A percentile compares a stretch with the other conserved stretches of the same genome.
Evolutionary conservation across 192 early-diverging fungal genomes (phyloP).

Genomic region (Allomyces macrogynus): DNA sequence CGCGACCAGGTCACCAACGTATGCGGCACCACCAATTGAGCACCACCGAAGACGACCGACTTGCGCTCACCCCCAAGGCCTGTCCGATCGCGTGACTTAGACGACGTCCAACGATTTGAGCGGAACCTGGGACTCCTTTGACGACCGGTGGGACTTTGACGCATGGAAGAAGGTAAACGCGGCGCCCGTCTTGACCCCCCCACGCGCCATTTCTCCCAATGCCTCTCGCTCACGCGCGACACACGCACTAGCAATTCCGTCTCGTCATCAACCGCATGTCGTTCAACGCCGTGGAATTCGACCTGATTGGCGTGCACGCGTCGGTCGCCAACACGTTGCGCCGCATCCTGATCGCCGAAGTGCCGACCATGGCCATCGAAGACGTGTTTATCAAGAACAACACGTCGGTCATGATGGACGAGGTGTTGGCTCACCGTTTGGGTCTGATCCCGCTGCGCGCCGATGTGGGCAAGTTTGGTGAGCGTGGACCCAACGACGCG

Average conservation of each 20-base stretch:
- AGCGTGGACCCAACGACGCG: constrained; percentile 27
- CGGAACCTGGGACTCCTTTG: neutral
- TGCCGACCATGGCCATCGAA: constrained; percentile 96
- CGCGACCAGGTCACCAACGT: constrained; percentile 47
- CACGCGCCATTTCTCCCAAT: constrained; percentile 1
- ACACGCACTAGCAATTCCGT: constrained; percentile 35
- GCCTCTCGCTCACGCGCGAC: constrained; percentile 2
- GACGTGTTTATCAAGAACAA: constrained; percentile 81
- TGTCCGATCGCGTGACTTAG: constrained; percentile 27
- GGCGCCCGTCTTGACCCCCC: constrained; percentile 1
- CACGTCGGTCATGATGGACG: constrained; percentile 77
- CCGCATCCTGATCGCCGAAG: constrained; percentile 79
- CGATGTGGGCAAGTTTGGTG: constrained; percentile 56
- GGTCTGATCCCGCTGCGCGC: constrained; percentile 81
- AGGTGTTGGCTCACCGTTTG: constrained; percentile 76
- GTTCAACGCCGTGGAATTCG: constrained; percentile 78
- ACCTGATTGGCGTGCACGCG: constrained; percentile 80
- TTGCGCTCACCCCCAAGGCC: neutral
- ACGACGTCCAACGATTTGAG: constrained; percentile 48
- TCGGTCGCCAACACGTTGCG: constrained; percentile 87
- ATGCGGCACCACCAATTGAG: constrained; percentile 6
- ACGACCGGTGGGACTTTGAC: neutral
- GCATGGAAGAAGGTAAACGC: neutral
- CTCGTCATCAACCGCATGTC: constrained; percentile 44
- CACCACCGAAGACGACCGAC: neutral